Conservation (phyloP, 768 basidiomycete genomes). For the Auricularia sp. region DNA sequence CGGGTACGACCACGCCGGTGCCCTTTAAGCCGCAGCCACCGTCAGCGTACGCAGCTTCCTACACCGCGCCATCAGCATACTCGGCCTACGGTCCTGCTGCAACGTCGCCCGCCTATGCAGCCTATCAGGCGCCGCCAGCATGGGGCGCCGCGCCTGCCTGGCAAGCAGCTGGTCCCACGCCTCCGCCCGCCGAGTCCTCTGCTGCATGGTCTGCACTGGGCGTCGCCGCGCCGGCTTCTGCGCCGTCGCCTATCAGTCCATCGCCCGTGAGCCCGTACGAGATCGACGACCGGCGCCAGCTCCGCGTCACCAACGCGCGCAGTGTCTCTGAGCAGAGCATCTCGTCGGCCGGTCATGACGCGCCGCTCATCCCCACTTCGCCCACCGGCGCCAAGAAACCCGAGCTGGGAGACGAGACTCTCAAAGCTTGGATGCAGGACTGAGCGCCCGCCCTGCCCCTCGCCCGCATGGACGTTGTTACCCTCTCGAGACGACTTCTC, state of each 20-base stretch:
- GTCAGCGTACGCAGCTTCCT: not conserved
- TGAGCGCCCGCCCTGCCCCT: not conserved
- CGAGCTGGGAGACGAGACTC: not conserved
- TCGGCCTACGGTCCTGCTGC: not conserved
- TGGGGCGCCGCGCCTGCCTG: not conserved
- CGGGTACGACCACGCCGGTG: not conserved
- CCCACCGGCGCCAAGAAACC: not conserved
- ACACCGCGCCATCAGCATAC: not conserved
- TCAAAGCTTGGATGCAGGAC: not conserved
- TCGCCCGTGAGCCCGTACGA: not conserved
- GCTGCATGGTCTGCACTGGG: not conserved
- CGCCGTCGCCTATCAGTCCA: not conserved
- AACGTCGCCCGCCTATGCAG: not conserved
- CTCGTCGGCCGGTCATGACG: not conserved
- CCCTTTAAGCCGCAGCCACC: not conserved
- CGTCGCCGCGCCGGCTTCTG: not conserved
- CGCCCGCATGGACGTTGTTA: too few relatives aligned
- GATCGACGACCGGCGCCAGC: not conserved
- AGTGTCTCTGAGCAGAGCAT: not conserved
- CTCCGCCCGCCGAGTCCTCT: not conserved
- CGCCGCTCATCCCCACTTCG: not conserved
- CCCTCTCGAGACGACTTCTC: too few relatives aligned
- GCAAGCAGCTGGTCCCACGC: not conserved
- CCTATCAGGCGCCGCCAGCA: not conserved
- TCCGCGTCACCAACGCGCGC: not conserved